Evolutionary conservation across 1,139 yeast genomes (phyloP).

Genomic region (Pichia sp.): DNA sequence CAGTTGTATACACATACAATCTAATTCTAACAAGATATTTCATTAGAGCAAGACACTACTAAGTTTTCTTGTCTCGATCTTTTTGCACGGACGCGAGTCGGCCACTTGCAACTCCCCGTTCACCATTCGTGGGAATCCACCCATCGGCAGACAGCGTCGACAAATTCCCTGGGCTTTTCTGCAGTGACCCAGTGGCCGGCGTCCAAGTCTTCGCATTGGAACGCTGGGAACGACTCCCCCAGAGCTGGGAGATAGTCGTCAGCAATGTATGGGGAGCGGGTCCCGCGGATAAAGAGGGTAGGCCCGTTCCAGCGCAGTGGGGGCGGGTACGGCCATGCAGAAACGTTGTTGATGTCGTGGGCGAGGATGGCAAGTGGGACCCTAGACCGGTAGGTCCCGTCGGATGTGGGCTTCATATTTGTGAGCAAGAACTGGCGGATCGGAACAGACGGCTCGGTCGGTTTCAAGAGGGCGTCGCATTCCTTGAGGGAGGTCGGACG

Average conservation of each 20-base stretch:
- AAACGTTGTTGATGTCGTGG: conserved; percentile 55
- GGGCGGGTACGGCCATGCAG: conserved; percentile 62
- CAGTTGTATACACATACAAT: too few species aligned
- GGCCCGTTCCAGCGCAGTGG: conserved; percentile 61
- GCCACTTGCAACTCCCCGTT: neutral
- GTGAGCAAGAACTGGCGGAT: conserved; percentile 79
- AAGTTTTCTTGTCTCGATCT: neutral
- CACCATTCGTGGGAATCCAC: conserved; percentile 25
- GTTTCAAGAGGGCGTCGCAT: conserved; percentile 57
- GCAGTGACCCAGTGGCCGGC: conserved; percentile 91
- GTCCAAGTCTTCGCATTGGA: conserved; percentile 67
- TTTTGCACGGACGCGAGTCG: conserved; percentile 9
- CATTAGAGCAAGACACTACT: too few species aligned
- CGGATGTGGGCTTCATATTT: conserved; percentile 44
- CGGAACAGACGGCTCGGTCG: conserved; percentile 52
- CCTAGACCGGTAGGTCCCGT: conserved; percentile 17
- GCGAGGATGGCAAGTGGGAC: conserved; percentile 69
- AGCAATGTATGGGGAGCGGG: conserved; percentile 70
- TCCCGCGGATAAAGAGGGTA: conserved; percentile 71
- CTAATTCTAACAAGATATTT: too few species aligned
- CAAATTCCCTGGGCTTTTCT: conserved; percentile 68
- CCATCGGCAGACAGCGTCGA: conserved; percentile 51
- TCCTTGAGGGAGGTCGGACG: conserved; percentile 48
- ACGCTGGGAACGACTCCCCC: conserved; percentile 68
- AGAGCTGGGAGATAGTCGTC: conserved; percentile 76